These are phyloP conservation scores for Quercus dentata DNA, from an alignment of 306 rosid species.

Conservation along the genomic window DNA sequence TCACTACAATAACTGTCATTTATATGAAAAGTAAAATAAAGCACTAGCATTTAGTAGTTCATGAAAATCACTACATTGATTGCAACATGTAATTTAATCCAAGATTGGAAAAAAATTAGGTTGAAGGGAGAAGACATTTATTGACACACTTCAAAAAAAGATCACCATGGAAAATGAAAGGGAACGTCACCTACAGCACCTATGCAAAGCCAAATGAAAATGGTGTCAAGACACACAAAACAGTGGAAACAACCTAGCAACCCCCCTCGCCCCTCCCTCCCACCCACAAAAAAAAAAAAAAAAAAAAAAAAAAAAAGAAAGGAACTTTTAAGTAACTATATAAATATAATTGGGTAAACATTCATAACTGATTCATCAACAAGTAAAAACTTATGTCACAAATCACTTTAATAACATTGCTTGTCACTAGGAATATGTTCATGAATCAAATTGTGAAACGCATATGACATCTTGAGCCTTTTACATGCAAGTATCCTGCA, in stretches of 20 bases:
- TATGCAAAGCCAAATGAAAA: background rate
- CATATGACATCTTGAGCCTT: background rate
- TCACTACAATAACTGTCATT: background rate
- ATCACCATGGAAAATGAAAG: background rate
- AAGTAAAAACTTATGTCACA: background rate
- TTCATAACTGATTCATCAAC: background rate
- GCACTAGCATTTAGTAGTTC: background rate
- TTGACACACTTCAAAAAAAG: background rate
- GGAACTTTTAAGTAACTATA: background rate
- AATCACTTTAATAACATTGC: background rate
- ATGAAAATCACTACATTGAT: background rate
- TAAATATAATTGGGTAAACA: background rate
- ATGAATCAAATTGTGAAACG: background rate
- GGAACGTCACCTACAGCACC: background rate
- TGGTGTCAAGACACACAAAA: background rate
- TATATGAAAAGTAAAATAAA: background rate
- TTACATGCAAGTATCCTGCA: background rate
- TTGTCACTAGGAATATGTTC: background rate
- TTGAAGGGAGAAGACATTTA: background rate
- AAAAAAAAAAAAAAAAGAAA: background rate
- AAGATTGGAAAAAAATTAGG: background rate
- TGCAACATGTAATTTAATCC: background rate
- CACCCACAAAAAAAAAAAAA: background rate
- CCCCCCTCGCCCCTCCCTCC: too few relatives aligned
- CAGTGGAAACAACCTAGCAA: background rate